Conservation (phyloP, 495 filamentous ascomycete genomes). For the Neurospora sp. region DNA sequence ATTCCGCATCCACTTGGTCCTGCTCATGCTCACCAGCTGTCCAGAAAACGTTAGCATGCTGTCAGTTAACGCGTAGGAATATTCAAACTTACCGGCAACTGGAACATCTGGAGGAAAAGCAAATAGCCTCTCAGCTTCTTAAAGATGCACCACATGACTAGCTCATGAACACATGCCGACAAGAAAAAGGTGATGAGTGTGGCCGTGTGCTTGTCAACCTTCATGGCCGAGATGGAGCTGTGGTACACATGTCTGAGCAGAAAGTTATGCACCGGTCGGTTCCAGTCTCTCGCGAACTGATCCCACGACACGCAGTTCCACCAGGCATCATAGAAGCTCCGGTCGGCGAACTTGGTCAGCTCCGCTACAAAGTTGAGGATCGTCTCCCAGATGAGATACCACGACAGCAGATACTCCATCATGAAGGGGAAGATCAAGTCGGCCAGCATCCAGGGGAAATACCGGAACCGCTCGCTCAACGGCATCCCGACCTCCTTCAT, state of each 20-base stretch:
- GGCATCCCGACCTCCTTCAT: slow-evolving; percentile 56
- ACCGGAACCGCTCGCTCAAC: slow-evolving; percentile 45
- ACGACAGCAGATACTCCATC: slow-evolving; percentile 60
- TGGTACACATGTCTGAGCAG: slow-evolving; percentile 68
- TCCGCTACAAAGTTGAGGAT: slow-evolving; percentile 68
- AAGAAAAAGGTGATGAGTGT: slow-evolving; percentile 67
- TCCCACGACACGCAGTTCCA: slow-evolving; percentile 55
- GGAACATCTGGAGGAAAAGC: slow-evolving; percentile 58
- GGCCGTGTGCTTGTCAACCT: slow-evolving; percentile 56
- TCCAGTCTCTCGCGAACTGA: slow-evolving; percentile 69
- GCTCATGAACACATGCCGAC: slow-evolving; percentile 58
- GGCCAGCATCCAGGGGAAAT: slow-evolving; percentile 59
- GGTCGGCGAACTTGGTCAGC: slow-evolving; percentile 64
- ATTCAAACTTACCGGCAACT: slow-evolving; percentile 41
- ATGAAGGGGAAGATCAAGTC: slow-evolving; percentile 68
- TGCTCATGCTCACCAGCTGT: slow-evolving; percentile 48
- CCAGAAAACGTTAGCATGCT: not conserved
- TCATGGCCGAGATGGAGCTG: slow-evolving; percentile 57
- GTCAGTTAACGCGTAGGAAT: not conserved
- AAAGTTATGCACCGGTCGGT: slow-evolving; percentile 59
- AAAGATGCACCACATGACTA: slow-evolving; percentile 70
- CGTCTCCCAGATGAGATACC: slow-evolving; percentile 76
- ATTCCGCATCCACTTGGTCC: slow-evolving; percentile 51
- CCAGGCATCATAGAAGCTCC: slow-evolving; percentile 69
- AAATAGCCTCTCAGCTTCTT: slow-evolving; percentile 67